Evolutionary conservation across 2,329 filamentous ascomycete genomes (phyloP), one percentile per base, ranked within the genome.

Genomic region (Rhinocladiella mackenziei): DNA sequence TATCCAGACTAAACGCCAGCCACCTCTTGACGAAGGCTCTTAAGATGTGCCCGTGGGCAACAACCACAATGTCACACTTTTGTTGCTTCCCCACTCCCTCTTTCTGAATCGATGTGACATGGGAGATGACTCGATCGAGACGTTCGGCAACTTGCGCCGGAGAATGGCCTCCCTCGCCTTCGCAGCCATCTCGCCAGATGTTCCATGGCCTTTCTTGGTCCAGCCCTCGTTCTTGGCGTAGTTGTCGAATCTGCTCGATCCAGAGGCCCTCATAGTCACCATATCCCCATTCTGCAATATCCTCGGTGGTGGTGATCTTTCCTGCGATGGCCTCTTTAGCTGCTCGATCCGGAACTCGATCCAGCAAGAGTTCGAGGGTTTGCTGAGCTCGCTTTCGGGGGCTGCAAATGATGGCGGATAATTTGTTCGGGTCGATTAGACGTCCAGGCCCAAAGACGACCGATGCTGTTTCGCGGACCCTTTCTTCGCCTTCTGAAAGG

Each of bases 211-310:
- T 55, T n/a, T 72, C 67, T 9, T 43, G 45, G 55, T 78, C 75
- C 13, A 77, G 60, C 0, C 75, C 75, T 6, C 66, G 62, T 43
- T 67, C 54, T 50, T 67, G 62, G 45, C 78, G 67, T 48, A 64
- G 53, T 19, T 63, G 58, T 10, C 65, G 63, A 38, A 82, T 81
- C 54, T 77, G 64, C n/a, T 64, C 57, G 5, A 66, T 68, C 33
- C 69, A 69, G 17, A 80, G 59, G 8, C 79, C 79, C 59, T 83
- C 79, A 58, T 82, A 83, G 47, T 72, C 65, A 33, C 79, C 78
- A 60, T 82, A 83, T 48, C 77, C 73, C 79, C 79, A 83, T 59
- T 82, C 78, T 2, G 71, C 65, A 31, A 82, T 64, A 64, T 62
- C 44, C 30, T 76, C 71, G 1, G 74, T 78, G 22, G 49, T 39